Conservation (phyloP, 2,329 filamentous ascomycete genomes). For the Penicillium paneum region DNA sequence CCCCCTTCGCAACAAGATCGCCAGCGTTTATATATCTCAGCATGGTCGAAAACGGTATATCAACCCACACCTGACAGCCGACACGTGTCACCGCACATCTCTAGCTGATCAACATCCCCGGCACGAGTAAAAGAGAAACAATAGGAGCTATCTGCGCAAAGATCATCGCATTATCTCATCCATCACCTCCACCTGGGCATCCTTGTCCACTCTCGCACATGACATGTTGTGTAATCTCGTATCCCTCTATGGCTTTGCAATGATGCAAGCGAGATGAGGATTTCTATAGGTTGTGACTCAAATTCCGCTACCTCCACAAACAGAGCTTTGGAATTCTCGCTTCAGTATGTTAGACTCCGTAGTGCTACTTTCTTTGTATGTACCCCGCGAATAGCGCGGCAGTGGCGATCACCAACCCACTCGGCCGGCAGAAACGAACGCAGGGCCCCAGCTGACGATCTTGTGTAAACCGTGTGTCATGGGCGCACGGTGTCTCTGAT, state of each 20-base stretch:
- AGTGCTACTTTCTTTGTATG: not conserved
- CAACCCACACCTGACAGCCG: not conserved
- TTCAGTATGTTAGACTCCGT: too few species aligned
- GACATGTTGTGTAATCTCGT: not conserved
- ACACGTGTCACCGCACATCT: not conserved
- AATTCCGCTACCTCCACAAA: too few species aligned
- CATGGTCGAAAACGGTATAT: conserved; percentile 5
- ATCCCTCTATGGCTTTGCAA: too few species aligned
- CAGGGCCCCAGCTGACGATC: not conserved
- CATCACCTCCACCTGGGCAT: not conserved
- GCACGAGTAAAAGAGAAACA: not conserved
- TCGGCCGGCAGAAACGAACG: not conserved
- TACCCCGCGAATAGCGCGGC: not conserved
- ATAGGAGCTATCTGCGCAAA: not conserved
- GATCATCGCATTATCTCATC: not conserved
- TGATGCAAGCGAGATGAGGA: too few species aligned
- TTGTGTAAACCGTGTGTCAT: not conserved
- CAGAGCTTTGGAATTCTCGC: too few species aligned
- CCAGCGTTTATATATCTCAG: not conserved
- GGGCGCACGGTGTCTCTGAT: not conserved
- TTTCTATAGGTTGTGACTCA: too few species aligned
- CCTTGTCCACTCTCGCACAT: not conserved
- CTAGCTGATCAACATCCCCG: not conserved
- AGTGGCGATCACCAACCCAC: not conserved
- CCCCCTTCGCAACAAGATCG: not conserved